Conservation (phyloP, 352 stramenopile species). For the Phytophthora nicotianae region DNA sequence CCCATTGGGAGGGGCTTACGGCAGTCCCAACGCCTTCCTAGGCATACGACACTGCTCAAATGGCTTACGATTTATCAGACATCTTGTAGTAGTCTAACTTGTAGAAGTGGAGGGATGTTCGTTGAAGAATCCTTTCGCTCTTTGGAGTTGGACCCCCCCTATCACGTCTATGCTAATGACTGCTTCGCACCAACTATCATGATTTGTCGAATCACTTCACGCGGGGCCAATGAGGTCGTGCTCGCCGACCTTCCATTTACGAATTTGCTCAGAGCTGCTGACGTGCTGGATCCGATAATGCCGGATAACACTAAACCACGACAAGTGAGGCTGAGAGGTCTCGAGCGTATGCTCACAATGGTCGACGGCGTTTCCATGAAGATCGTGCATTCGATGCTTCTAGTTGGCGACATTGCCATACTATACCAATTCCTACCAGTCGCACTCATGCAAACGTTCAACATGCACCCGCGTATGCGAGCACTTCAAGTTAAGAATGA, state of each 20-base stretch:
- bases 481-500: constrained; percentile 26
- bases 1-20: too few species aligned
- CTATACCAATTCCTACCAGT: constrained; percentile 28
- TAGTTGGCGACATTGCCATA: constrained; percentile 14
- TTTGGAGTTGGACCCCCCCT: background rate
- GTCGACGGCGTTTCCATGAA: constrained; percentile 21
- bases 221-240: background rate
- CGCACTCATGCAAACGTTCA: constrained; percentile 43
- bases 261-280: background rate
- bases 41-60: too few species aligned
- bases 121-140: background rate
- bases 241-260: background rate
- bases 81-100: too few species aligned
- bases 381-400: constrained; percentile 34
- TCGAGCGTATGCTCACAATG: constrained; percentile 36
- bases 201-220: background rate
- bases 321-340: constrained; percentile 26
- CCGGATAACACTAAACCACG: background rate
- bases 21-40: too few species aligned
- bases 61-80: too few species aligned
- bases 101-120: too few species aligned
- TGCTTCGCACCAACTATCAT: too few species aligned
- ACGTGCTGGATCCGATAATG: background rate
- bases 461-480: constrained; percentile 49
- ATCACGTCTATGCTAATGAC: too few species aligned